phyloP scores from a whole-genome alignment of 176 grass and related monocot genomes.

The Triticum aestivum region DNA sequence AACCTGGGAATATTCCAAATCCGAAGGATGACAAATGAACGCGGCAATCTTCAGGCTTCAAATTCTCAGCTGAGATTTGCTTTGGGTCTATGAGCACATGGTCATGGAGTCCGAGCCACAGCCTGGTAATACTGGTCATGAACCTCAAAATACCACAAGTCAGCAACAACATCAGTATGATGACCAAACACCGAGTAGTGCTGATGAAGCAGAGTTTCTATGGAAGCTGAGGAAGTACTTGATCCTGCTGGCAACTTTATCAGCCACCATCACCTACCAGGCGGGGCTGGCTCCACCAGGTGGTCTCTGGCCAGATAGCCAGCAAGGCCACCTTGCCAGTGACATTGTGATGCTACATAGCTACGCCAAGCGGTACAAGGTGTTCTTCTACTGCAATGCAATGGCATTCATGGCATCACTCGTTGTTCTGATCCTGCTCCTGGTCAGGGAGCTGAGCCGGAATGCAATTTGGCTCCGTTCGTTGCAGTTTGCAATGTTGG shows the following conservation, averaged over 20 bases:
- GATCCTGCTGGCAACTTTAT: conserved; percentile 47
- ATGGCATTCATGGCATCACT: conserved; percentile 43
- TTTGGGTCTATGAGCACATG: neutral
- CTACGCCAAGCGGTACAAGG: conserved; percentile 29
- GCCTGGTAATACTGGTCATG: neutral
- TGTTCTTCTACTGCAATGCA: conserved; percentile 50
- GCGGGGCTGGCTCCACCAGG: conserved; percentile 49
- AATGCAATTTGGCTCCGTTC: conserved; percentile 34
- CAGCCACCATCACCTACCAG: conserved; percentile 45
- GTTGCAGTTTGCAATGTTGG: conserved; percentile 37
- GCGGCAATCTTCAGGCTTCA: neutral
- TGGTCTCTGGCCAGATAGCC: conserved; percentile 54
- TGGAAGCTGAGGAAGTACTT: conserved; percentile 53
- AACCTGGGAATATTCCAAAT: neutral
- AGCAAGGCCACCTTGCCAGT: conserved; percentile 30
- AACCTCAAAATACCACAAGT: neutral
- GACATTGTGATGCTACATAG: conserved; percentile 24
- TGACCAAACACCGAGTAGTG: neutral
- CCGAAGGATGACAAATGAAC: neutral
- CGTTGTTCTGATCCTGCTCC: conserved; percentile 37
- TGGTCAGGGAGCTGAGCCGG: conserved; percentile 26
- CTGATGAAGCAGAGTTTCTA: conserved; percentile 29
- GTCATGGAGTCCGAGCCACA: conserved; percentile 22
- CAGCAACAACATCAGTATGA: neutral
- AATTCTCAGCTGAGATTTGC: neutral